Evolutionary conservation across 208 protist genomes (phyloP).

Genomic region (Acanthamoeba rhysodes): DNA sequence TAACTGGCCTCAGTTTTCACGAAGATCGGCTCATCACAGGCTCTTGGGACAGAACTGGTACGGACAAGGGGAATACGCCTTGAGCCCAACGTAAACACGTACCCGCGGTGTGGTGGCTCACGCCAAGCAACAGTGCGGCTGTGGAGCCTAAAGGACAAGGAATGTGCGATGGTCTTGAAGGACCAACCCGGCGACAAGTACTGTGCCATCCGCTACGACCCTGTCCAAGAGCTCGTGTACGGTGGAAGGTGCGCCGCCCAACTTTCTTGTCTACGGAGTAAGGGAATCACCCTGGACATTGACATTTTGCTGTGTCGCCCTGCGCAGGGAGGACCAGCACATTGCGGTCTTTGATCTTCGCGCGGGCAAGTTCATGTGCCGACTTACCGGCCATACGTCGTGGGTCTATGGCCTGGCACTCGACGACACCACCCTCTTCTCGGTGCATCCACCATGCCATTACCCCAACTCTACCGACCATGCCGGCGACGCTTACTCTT

Average conservation of each 20-base stretch:
- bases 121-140: background rate
- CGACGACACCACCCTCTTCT: background rate
- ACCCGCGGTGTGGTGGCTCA: background rate
- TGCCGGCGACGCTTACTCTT: background rate
- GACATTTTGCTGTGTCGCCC: background rate
- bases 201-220: conserved; percentile 51
- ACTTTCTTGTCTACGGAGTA: background rate
- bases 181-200: conserved; percentile 29
- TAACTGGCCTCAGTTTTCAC: conserved; percentile 12
- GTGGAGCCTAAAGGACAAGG: conserved; percentile 19
- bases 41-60: conserved; percentile 46
- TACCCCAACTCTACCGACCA: no score
- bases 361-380: conserved; percentile 38
- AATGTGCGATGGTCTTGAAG: conserved; percentile 17
- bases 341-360: conserved; percentile 53
- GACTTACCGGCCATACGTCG: conserved; percentile 15
- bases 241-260: background rate
- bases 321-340: conserved; percentile 41
- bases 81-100: background rate
- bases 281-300: background rate
- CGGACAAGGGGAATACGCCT: no score
- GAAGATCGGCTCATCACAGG: conserved; percentile 35
- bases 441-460: background rate
- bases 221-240: conserved; percentile 9
- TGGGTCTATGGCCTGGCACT: conserved; percentile 60